Conservation (phyloP, 2,329 filamentous ascomycete genomes). For the Corniculantispora saksenae region DNA sequence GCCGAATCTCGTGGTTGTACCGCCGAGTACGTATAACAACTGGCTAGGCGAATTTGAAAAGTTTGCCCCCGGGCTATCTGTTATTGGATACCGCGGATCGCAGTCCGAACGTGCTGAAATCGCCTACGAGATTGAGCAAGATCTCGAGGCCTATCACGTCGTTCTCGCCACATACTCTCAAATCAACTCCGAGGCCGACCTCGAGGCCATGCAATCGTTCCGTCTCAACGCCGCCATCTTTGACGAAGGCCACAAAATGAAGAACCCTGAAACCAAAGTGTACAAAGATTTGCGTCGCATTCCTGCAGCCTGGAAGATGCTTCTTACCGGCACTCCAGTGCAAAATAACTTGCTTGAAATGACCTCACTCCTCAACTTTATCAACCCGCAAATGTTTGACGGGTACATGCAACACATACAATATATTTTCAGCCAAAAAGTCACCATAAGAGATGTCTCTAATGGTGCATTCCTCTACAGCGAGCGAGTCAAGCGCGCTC, state of each 20-base stretch:
- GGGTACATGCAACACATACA: slow-evolving; percentile 77
- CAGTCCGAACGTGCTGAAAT: slow-evolving; percentile 68
- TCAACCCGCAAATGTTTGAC: slow-evolving; percentile 82
- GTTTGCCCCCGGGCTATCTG: slow-evolving; percentile 76
- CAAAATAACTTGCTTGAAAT: slow-evolving; percentile 95
- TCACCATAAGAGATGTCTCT: slow-evolving; percentile 75
- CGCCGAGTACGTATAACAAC: slow-evolving; percentile 91
- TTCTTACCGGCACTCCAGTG: slow-evolving; percentile 77
- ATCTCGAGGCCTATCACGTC: slow-evolving; percentile 64
- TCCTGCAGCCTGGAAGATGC: slow-evolving; percentile 76
- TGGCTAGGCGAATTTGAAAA: slow-evolving; percentile 89
- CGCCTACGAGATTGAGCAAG: slow-evolving; percentile 64
- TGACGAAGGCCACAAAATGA: slow-evolving; percentile 92
- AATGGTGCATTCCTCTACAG: slow-evolving; percentile 83
- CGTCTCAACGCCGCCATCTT: slow-evolving; percentile 67
- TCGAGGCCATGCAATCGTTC: slow-evolving; percentile 51
- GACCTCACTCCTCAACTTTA: slow-evolving; percentile 87
- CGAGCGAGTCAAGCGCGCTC: slow-evolving; percentile 82
- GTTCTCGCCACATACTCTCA: slow-evolving; percentile 64
- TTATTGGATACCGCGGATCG: slow-evolving; percentile 70
- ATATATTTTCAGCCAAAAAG: slow-evolving; percentile 88
- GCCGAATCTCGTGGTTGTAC: slow-evolving; percentile 85
- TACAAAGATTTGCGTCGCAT: slow-evolving; percentile 81
- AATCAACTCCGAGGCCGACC: slow-evolving; percentile 51
- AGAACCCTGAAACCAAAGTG: slow-evolving; percentile 80